These are phyloP conservation scores for Lepidium campestre DNA, from an alignment of 441 rosid species.

Conservation along the genomic window DNA sequence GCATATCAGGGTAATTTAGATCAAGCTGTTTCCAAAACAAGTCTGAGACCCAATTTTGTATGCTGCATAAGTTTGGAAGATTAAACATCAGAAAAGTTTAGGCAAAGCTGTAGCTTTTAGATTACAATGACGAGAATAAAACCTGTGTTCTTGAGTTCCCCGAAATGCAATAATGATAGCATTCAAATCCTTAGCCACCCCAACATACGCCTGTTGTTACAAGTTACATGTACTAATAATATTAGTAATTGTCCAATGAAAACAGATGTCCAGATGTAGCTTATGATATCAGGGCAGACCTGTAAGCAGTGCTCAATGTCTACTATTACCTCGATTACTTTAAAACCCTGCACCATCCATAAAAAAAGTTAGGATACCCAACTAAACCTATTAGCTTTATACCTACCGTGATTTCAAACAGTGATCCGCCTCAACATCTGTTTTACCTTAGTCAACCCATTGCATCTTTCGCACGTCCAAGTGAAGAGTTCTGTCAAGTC, in stretches of 20 bases:
- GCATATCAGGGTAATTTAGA: conserved; percentile 89
- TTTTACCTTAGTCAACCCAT: conserved; percentile 60
- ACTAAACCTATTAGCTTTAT: not conserved
- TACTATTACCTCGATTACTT: conserved; percentile 73
- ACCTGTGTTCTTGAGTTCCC: conserved; percentile 94
- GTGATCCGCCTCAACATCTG: conserved; percentile 1
- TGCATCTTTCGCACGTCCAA: conserved; percentile 87
- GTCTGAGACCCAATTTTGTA: conserved; percentile 91
- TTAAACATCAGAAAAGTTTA: conserved; percentile 6
- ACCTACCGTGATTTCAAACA: not conserved
- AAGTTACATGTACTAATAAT: not conserved
- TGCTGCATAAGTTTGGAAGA: conserved; percentile 34
- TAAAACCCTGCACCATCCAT: conserved; percentile 58
- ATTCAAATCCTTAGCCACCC: conserved; percentile 80
- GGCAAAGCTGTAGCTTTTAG: not conserved
- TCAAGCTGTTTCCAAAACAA: conserved; percentile 96
- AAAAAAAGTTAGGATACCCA: conserved; percentile 8
- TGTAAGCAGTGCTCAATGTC: conserved; percentile 80
- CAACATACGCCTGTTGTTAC: conserved; percentile 68
- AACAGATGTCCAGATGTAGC: not conserved
- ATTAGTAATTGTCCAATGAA: not conserved
- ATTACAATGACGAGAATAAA: not conserved
- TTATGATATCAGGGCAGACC: conserved; percentile 32
- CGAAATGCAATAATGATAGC: conserved; percentile 85
- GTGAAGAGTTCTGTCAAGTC: conserved; percentile 71